Percentiles rank a stretch among this genome's conserved stretches.
Evolutionary conservation across 78 protist genomes (phyloP).

Genomic region (Anaeramoeba ignava): DNA sequence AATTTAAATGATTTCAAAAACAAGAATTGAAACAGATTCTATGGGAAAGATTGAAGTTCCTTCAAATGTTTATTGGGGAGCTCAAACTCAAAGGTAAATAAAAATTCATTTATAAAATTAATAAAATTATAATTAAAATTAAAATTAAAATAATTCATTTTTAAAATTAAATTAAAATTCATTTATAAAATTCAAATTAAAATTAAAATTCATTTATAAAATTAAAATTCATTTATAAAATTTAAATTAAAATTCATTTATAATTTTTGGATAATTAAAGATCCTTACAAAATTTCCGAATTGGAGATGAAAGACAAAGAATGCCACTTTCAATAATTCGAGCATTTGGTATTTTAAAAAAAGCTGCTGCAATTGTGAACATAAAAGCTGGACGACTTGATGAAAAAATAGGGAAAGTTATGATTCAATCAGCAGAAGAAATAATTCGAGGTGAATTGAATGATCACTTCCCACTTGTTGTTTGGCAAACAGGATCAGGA

Average conservation of each 20-base stretch:
- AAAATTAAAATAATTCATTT: no score
- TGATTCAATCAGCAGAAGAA: slow-evolving; percentile 21
- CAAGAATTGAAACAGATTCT: slow-evolving; percentile 21
- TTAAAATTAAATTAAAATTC: no score
- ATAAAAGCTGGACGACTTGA: slow-evolving; percentile 30
- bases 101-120: no score
- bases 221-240: no score
- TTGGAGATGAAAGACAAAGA: slow-evolving; percentile 47
- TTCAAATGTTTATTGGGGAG: slow-evolving; percentile 15
- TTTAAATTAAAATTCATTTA: no score
- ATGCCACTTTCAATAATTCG: slow-evolving; percentile 57
- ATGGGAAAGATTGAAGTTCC: slow-evolving; percentile 22
- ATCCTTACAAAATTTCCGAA: slow-evolving; percentile 66
- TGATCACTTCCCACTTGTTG: slow-evolving; percentile 76
- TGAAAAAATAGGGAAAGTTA: slow-evolving; percentile 38
- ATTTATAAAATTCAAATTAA: no score
- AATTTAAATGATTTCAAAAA: no score
- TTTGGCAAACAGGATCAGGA: slow-evolving; percentile 88
- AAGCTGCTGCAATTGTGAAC: slow-evolving; percentile 64
- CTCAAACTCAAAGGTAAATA: slow-evolving; percentile 27
- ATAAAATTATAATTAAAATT: no score
- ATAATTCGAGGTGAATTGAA: slow-evolving; percentile 44
- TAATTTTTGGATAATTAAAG: no score
- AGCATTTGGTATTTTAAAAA: slow-evolving; percentile 75
- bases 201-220: no score